phyloP scores from a whole-genome alignment of 768 basidiomycete genomes.

The Nevesoporus exiguus region DNA sequence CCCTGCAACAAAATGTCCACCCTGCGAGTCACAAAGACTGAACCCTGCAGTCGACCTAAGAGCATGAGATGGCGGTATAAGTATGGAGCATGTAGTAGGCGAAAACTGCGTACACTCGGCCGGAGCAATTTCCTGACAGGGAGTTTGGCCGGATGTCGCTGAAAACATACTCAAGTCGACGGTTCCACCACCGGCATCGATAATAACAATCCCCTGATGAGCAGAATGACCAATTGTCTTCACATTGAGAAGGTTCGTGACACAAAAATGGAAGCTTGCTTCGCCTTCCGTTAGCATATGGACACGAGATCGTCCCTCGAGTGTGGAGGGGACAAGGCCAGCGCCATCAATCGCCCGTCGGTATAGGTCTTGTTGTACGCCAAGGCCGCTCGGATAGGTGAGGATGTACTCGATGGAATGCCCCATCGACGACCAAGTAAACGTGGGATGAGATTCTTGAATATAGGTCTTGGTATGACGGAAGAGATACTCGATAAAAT shows the following conservation, averaged over 20 bases:
- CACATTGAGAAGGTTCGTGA: background rate
- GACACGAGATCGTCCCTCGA: background rate
- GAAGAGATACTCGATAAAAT: background rate
- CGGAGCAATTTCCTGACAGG: background rate
- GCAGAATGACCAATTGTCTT: too few species aligned
- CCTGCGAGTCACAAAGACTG: too few species aligned
- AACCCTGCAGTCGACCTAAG: background rate
- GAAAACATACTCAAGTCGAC: background rate
- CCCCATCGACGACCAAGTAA: background rate
- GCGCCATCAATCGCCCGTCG: background rate
- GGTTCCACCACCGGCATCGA: background rate
- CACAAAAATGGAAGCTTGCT: background rate
- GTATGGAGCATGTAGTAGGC: background rate
- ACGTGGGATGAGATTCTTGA: background rate
- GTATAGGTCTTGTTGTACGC: background rate
- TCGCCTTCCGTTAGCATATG: background rate
- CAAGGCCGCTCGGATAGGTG: background rate
- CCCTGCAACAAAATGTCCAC: too few species aligned
- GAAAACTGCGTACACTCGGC: background rate
- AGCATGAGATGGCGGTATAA: background rate
- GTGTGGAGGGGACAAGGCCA: background rate
- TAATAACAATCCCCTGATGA: background rate
- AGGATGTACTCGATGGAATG: background rate
- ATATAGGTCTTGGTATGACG: background rate
- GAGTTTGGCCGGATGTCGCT: background rate